A percentile compares a stretch with the other conserved stretches of the same genome.
These are phyloP conservation scores for Aureoboletus auriporus DNA, from an alignment of 768 basidiomycete species.

Conservation along the genomic window DNA sequence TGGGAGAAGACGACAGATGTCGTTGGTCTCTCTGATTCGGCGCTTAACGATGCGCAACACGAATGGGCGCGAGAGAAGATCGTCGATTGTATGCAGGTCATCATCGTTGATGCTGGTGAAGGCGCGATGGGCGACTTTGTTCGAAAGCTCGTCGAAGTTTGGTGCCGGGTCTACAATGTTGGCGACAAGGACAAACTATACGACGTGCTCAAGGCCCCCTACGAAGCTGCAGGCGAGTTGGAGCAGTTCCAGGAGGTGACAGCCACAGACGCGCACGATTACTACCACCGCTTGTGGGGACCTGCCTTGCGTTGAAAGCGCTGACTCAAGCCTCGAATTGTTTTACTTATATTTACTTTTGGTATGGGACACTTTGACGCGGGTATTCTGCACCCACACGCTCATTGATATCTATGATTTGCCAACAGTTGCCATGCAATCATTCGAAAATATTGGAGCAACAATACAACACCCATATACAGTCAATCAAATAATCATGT, in stretches of 20 bases:
- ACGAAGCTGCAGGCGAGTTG: conserved; percentile 25
- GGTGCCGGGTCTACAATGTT: conserved; percentile 26
- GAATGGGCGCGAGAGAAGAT: conserved; percentile 14
- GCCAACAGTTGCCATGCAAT: no score
- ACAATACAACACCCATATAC: no score
- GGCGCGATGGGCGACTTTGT: conserved; percentile 30
- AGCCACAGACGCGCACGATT: conserved; percentile 5
- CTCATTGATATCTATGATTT: no score
- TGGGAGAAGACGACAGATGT: conserved; percentile 24
- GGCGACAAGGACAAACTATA: conserved; percentile 18
- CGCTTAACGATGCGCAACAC: conserved; percentile 22
- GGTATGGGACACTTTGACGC: no score
- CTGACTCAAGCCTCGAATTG: no score
- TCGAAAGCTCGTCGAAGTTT: conserved; percentile 23
- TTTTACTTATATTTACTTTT: no score
- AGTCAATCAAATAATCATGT: no score
- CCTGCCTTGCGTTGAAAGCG: no score
- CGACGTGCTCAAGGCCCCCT: conserved; percentile 14
- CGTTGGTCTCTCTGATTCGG: conserved; percentile 16
- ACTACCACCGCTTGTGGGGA: conserved; percentile 28
- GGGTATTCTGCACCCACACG: no score
- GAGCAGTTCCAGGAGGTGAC: conserved; percentile 17
- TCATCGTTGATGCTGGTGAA: conserved; percentile 24
- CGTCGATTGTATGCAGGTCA: conserved; percentile 28
- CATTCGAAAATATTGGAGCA: no score